Evolutionary conservation across 83 land plant genomes (phyloP).

Genomic region (Picea engelmannii): DNA sequence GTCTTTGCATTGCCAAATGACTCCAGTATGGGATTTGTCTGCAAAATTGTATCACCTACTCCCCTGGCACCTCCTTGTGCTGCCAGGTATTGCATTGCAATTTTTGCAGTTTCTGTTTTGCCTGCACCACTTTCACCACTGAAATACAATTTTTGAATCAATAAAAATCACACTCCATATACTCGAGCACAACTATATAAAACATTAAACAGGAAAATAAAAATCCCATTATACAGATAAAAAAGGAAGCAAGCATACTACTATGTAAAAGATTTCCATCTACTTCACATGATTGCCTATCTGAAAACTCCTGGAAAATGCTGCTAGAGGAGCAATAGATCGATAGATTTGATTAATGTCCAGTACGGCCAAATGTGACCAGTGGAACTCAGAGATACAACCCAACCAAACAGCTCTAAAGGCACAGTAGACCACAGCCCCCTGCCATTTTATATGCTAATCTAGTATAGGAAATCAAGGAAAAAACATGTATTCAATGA

Average conservation of each 20-base stretch:
- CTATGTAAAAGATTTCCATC: neutral
- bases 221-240: neutral
- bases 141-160: slow-evolving; percentile 14
- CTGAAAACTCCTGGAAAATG: too few relatives aligned
- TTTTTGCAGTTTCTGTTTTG: slow-evolving; percentile 90
- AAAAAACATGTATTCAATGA: too few relatives aligned
- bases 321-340: too few relatives aligned
- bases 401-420: too few relatives aligned
- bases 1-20: slow-evolving; percentile 97
- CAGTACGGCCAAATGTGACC: too few relatives aligned
- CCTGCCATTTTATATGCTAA: too few relatives aligned
- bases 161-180: neutral
- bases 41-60: slow-evolving; percentile 48
- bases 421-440: too few relatives aligned
- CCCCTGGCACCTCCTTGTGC: slow-evolving; percentile 68
- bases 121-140: slow-evolving; percentile 98
- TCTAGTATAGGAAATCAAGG: too few relatives aligned
- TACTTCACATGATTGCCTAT: neutral
- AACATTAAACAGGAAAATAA: neutral
- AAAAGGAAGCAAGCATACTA: neutral
- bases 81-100: slow-evolving; percentile 78
- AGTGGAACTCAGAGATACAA: too few relatives aligned
- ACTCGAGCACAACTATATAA: neutral
- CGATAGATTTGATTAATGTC: too few relatives aligned
- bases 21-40: slow-evolving; percentile 70